phyloP scores from a whole-genome alignment of 2,329 filamentous ascomycete species.

The Emericellopsis atlantica region DNA sequence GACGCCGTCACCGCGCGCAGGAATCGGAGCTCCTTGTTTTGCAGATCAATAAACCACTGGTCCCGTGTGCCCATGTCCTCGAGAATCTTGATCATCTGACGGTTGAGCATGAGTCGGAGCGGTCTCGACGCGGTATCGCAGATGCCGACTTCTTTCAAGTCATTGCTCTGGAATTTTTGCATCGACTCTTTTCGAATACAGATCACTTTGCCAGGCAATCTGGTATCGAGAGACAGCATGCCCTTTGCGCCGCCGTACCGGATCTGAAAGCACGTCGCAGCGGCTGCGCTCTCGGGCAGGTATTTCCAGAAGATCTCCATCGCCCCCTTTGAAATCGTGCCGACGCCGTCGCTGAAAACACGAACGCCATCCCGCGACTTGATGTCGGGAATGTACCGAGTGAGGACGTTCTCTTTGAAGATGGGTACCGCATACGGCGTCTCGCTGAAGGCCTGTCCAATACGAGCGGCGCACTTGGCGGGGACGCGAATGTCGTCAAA shows the following conservation, averaged over 20 bases:
- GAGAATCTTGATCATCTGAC: conserved; percentile 73
- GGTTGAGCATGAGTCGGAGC: conserved; percentile 60
- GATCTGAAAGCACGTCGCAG: conserved; percentile 61
- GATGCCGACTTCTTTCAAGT: conserved; percentile 50
- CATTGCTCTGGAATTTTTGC: conserved; percentile 58
- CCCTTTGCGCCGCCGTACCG: conserved; percentile 65
- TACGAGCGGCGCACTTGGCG: conserved; percentile 44
- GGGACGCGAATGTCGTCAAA: conserved; percentile 38
- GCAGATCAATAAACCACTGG: conserved; percentile 50
- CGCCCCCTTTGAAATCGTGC: conserved; percentile 53
- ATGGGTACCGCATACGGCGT: conserved; percentile 52
- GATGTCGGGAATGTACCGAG: conserved; percentile 34
- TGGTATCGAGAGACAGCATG: conserved; percentile 59
- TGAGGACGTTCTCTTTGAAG: conserved; percentile 18
- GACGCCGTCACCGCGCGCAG: conserved; percentile 47
- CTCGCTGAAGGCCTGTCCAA: conserved; percentile 61
- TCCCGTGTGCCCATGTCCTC: conserved; percentile 58
- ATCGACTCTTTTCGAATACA: conserved; percentile 57
- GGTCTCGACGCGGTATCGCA: conserved; percentile 58
- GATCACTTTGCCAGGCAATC: conserved; percentile 44
- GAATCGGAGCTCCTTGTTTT: conserved; percentile 46
- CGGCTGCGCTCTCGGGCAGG: conserved; percentile 31
- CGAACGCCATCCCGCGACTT: conserved; percentile 31
- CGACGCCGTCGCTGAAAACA: conserved; percentile 70
- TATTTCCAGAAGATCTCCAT: conserved; percentile 45